Percentiles rank a stretch among this genome's conserved stretches.
Conservation (phyloP, 2,329 filamentous ascomycete species). For the Sarocladiaceae sp. region DNA sequence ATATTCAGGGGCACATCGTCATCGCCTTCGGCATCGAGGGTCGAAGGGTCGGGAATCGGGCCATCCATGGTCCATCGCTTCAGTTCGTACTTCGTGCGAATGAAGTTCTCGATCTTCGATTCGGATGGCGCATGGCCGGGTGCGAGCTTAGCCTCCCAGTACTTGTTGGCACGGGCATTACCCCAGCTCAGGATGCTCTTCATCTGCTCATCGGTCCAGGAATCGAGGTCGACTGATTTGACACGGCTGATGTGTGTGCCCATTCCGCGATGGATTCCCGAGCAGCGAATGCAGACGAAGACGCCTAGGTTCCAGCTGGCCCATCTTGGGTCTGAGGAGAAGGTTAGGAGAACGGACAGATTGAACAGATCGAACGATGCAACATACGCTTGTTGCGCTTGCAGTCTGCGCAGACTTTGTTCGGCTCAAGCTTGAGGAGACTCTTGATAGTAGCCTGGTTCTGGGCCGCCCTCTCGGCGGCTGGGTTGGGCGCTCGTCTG, state of each 20-base stretch:
- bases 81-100: slow-evolving; percentile 96
- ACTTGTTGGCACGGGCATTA: slow-evolving; percentile 94
- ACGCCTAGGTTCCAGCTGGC: slow-evolving; percentile 97
- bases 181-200: slow-evolving; percentile 94
- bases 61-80: slow-evolving; percentile 99
- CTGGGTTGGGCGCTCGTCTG: slow-evolving; percentile 68
- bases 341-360: slow-evolving; percentile 10
- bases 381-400: slow-evolving; percentile 93
- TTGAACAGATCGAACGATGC: slow-evolving; percentile 8
- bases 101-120: slow-evolving; percentile 99
- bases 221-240: slow-evolving; percentile 95
- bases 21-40: slow-evolving; percentile 75
- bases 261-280: slow-evolving; percentile 97
- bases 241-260: slow-evolving; percentile 97
- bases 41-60: slow-evolving; percentile 84
- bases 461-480: slow-evolving; percentile 81
- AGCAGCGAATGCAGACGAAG: slow-evolving; percentile 97
- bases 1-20: slow-evolving; percentile 66
- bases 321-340: slow-evolving; percentile 79
- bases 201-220: slow-evolving; percentile 97
- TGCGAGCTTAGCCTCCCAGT: slow-evolving; percentile 95
- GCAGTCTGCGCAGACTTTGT: slow-evolving; percentile 97
- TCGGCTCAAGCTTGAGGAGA: slow-evolving; percentile 86
- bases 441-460: slow-evolving; percentile 93
- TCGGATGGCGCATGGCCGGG: slow-evolving; percentile 89